These are phyloP conservation scores for Fusarium brachygibbosum DNA, from an alignment of 2,329 filamentous ascomycete genomes.

Conservation along the genomic window DNA sequence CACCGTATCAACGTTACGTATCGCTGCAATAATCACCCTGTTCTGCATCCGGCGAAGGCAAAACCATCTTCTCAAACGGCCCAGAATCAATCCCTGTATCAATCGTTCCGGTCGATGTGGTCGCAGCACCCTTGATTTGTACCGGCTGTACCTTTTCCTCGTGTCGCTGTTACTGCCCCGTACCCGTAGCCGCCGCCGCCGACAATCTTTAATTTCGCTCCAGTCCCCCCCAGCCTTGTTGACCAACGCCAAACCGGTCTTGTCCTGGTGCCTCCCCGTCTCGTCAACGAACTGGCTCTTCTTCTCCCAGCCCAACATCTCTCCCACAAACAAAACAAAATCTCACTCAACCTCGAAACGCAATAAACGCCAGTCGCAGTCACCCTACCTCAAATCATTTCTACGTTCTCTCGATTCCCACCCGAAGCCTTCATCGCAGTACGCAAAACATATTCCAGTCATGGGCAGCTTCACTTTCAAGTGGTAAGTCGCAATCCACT, in stretches of 20 bases:
- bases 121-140: conserved; percentile 34
- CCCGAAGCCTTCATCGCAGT: conserved; percentile 30
- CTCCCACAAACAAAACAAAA: conserved; percentile 41
- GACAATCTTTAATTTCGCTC: conserved; percentile 50
- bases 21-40: conserved; percentile 30
- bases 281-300: conserved; percentile 38
- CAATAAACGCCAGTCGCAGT: conserved; percentile 28
- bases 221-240: conserved; percentile 44
- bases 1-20: conserved; percentile 35
- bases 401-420: conserved; percentile 25
- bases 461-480: conserved; percentile 80
- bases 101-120: conserved; percentile 35
- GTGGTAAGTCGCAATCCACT: conserved; percentile 66
- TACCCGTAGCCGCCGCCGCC: conserved; percentile 30
- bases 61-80: conserved; percentile 39
- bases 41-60: conserved; percentile 41
- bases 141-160: conserved; percentile 36
- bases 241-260: conserved; percentile 44
- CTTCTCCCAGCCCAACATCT: conserved; percentile 45
- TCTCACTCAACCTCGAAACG: conserved; percentile 37
- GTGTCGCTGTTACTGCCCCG: conserved; percentile 34
- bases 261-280: conserved; percentile 40
- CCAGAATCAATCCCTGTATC: conserved; percentile 39
- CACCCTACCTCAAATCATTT: conserved; percentile 29
- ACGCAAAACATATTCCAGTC: conserved; percentile 48